Base-by-base conservation (phyloP, 2,329 filamentous ascomycete genomes). In the Aspergillus tanneri region DNA sequence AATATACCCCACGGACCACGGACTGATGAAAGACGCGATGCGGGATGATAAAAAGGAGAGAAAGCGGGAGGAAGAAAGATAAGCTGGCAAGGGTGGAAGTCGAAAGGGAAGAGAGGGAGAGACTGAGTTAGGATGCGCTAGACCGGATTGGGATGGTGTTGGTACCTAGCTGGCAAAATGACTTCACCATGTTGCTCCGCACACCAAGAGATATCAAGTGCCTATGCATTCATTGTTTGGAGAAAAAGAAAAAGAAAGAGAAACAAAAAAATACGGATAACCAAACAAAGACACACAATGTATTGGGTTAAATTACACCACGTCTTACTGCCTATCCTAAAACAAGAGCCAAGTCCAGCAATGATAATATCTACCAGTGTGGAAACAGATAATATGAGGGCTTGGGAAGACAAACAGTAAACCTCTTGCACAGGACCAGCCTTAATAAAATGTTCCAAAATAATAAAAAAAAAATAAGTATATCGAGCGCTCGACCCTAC, bases 111-210 rank as follows among this genome's bases (percentile, higher is more conserved):
- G 45, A 43, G 47, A 42, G 48, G 52, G 52, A 47, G 38, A 51
- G 49, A 39, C 50, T 55, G 49, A 43, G 51, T 36, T 18, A 9
- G 21, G 36, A 22, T 22, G 18, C 54, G 43, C 59, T 62, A 64
- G 46, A 21, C 59, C 50, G n/a, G 21, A 54, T 62, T 47, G n/a
- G 57, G 58, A 28, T 18, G n/a, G n/a, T n/a, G n/a, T n/a, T 11
- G 14, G 16, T 34, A 9, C 4, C 30, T 18, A 14, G 30, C 30
- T 18, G 30, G 9, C 27, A 5, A n/a, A 34, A n/a, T n/a, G n/a
- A n/a, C n/a, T n/a, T n/a, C n/a, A n/a, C n/a, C n/a, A n/a, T n/a
- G n/a, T n/a, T n/a, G n/a, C n/a, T n/a, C n/a, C n/a, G n/a, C n/a
- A n/a, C n/a, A n/a, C n/a, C n/a, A n/a, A n/a, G n/a, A n/a, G n/a